phyloP scores from a whole-genome alignment of 768 basidiomycete genomes.

The Leucocoprinus sp. region DNA sequence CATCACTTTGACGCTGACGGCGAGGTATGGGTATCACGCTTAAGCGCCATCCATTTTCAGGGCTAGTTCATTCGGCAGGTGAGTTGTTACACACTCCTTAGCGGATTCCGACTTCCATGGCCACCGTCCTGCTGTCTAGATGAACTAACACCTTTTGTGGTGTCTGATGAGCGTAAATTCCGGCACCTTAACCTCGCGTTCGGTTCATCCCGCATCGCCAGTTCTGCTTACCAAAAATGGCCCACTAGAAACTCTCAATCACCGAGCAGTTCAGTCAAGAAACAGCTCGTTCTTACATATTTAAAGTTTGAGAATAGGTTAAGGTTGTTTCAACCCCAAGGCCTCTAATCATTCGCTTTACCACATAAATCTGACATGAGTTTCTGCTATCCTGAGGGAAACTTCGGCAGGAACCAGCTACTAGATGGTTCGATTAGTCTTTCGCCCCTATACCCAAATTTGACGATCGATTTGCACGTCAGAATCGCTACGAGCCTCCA shows the following conservation, averaged over 20 bases:
- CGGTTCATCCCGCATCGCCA: constrained; percentile 65
- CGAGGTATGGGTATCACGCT: constrained; percentile 80
- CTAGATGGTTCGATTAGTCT: constrained; percentile 94
- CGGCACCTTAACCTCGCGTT: constrained; percentile 69
- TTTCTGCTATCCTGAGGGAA: constrained; percentile 61
- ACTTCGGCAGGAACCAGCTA: constrained; percentile 91
- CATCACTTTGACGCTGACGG: constrained; percentile 66
- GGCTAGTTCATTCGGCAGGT: constrained; percentile 88
- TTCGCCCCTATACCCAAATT: constrained; percentile 95
- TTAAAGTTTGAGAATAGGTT: constrained; percentile 79
- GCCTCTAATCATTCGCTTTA: constrained; percentile 90
- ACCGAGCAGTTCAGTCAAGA: constrained; percentile 75
- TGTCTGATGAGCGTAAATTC: constrained; percentile 81
- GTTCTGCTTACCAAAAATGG: constrained; percentile 73
- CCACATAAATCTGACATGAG: constrained; percentile 54
- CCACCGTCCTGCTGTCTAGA: constrained; percentile 85
- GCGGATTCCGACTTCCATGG: constrained; percentile 81
- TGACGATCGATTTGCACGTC: constrained; percentile 94
- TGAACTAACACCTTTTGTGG: constrained; percentile 82
- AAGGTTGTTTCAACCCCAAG: constrained; percentile 85
- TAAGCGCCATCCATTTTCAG: constrained; percentile 89
- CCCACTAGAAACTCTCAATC: constrained; percentile 77
- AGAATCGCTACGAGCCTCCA: constrained; percentile 94
- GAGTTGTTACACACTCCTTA: constrained; percentile 86
- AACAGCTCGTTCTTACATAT: constrained; percentile 81